Evolutionary conservation across 2,329 filamentous ascomycete genomes (phyloP), one percentile per base, ranked within the genome.

Genomic region (Pestalotiopsis sp.): DNA sequence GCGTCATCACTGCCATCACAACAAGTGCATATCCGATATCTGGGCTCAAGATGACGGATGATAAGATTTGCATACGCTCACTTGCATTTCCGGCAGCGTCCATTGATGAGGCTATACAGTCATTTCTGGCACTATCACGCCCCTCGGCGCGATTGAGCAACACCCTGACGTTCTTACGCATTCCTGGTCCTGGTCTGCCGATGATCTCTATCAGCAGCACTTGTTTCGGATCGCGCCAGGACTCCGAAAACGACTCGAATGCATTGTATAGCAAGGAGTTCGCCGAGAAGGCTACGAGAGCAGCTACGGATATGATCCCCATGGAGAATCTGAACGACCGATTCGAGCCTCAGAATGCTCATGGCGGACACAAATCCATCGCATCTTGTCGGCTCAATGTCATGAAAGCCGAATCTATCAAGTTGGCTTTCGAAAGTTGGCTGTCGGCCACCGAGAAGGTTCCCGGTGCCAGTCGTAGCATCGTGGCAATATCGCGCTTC

Each of bases 21-120:
- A 60, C 66, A 17, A 36, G 36, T 36, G 56, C 66, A 14, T 69
- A 67, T 36, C 64, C 64, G 17, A 23, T 82, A 0, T 67, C 73
- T 11, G n/a, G 25, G 20, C 62, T 64, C n/a, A 20, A 52, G 14
- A 64, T 64, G 62, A 64, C 41, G 39, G 62, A 64, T 27, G 41
- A 31, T 27, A 64, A 64, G 13, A 39, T 41, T n/a, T 64, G 62
- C 14, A 41, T 52, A 11, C 62, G 41, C 39, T 20, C 31, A 41
- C 31, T 41, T 13, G 27, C 31, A 9, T 64, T 64, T 17, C 62
- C 62, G 13, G n/a, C 20, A 5, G 17, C 38, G 14, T 17, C 62
- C n/a, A 64, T 64, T 6, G 41, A 64, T 11, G 25, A 12, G 3
- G 62, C 62, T 9, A 39, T 39, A 17, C 14, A 17, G n/a, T 20